Conservation (phyloP, 352 stramenopile species). For the Globisporangium irregulare region DNA sequence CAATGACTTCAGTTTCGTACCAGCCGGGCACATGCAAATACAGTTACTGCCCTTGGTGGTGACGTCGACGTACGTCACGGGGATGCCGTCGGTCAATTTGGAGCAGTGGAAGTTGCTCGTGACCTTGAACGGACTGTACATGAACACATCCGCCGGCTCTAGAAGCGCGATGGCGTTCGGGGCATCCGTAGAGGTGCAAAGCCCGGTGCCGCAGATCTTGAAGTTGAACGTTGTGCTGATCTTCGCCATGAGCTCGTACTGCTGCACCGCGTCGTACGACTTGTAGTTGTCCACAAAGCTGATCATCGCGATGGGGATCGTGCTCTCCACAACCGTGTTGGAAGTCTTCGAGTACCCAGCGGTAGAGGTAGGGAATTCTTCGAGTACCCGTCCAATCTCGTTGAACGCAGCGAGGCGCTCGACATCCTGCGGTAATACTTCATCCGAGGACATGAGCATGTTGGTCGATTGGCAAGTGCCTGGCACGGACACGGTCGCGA, state of each 20-base stretch:
- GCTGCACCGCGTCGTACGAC: constrained; percentile 11
- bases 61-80: constrained; percentile 40
- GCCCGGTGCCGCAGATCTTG: constrained; percentile 20
- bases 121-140: constrained; percentile 68
- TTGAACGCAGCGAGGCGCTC: constrained; percentile 9
- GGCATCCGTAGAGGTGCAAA: too few relatives aligned
- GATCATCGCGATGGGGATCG: constrained; percentile 13
- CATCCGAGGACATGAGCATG: constrained; percentile 1
- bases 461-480: constrained; percentile 33
- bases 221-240: constrained; percentile 21
- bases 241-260: constrained; percentile 16
- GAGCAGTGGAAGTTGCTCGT: constrained; percentile 37
- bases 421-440: background rate
- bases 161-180: constrained; percentile 38
- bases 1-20: constrained; percentile 21
- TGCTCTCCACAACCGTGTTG: background rate
- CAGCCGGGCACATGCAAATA: constrained; percentile 48
- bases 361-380: constrained; percentile 3
- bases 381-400: constrained; percentile 8
- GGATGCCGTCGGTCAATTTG: constrained; percentile 29
- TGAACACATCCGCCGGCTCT: constrained; percentile 45
- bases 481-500: constrained; percentile 19
- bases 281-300: constrained; percentile 18
- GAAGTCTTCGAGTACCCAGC: background rate
- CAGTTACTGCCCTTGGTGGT: constrained; percentile 32